Evolutionary conservation across 1,284 basidiomycete genomes (phyloP).

Genomic region (Mycosarcoma mackinlayi): DNA sequence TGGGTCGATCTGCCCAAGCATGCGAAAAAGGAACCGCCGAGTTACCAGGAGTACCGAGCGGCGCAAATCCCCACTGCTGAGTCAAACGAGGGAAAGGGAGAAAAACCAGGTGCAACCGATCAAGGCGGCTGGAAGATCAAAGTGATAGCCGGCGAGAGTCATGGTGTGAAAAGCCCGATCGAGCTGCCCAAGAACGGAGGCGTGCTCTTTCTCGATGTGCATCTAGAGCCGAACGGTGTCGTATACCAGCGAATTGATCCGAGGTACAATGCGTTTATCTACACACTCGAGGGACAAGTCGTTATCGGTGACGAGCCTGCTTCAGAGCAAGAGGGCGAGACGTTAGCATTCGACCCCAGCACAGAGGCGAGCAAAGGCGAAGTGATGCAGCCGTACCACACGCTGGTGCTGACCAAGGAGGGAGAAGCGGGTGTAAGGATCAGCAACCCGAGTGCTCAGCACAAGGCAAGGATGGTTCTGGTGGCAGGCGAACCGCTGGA

Average conservation of each 20-base stretch:
- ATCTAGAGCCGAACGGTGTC: slow-evolving; percentile 75
- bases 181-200: slow-evolving; percentile 80
- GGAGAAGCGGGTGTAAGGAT: slow-evolving; percentile 76
- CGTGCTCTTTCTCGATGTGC: slow-evolving; percentile 90
- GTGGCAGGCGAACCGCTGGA: slow-evolving; percentile 88
- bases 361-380: slow-evolving; percentile 6
- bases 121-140: slow-evolving; percentile 78
- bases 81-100: slow-evolving; percentile 78
- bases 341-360: slow-evolving; percentile 5
- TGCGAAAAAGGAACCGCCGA: slow-evolving; percentile 80
- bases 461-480: slow-evolving; percentile 63
- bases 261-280: slow-evolving; percentile 69
- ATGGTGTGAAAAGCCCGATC: slow-evolving; percentile 87
- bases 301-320: slow-evolving; percentile 70
- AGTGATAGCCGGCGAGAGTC: slow-evolving; percentile 87
- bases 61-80: slow-evolving; percentile 66
- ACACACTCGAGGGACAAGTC: slow-evolving; percentile 70
- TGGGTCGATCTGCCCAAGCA: slow-evolving; percentile 92
- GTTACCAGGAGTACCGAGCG: slow-evolving; percentile 72
- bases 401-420: slow-evolving; percentile 74
- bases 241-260: slow-evolving; percentile 86
- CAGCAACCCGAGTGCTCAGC: slow-evolving; percentile 66
- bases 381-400: slow-evolving; percentile 76
- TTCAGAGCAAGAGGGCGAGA: background rate
- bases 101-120: too few species aligned